phyloP scores from a whole-genome alignment of 345 rosid species.

The Sonneratia caseolaris region DNA sequence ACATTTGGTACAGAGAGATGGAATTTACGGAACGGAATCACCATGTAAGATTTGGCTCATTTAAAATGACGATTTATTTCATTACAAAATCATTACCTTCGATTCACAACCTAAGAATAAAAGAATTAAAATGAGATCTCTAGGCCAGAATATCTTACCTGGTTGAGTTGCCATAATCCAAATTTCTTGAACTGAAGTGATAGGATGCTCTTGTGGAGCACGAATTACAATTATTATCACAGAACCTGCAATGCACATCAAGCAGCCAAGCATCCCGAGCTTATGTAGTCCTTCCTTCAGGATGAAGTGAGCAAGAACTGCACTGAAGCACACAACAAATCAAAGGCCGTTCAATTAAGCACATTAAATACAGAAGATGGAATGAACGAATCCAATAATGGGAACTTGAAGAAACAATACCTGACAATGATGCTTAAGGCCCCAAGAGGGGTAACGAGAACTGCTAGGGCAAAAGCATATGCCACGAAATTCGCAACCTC shows the following conservation, averaged over 20 bases:
- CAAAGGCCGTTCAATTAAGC: neutral
- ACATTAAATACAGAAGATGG: neutral
- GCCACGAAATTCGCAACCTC: slow-evolving; percentile 91
- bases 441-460: slow-evolving; percentile 94
- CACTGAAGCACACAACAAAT: slow-evolving; percentile 27
- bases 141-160: slow-evolving; percentile 17
- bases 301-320: slow-evolving; percentile 78
- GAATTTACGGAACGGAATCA: neutral
- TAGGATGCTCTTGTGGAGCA: slow-evolving; percentile 74
- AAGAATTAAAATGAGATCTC: neutral
- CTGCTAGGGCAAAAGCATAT: slow-evolving; percentile 83
- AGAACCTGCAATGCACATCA: slow-evolving; percentile 86
- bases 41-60: neutral
- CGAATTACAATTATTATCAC: slow-evolving; percentile 73
- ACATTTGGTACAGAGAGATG: neutral
- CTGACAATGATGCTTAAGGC: slow-evolving; percentile 89
- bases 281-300: slow-evolving; percentile 64
- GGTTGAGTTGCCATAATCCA: slow-evolving; percentile 83
- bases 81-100: neutral
- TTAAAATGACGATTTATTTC: neutral
- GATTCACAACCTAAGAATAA: neutral
- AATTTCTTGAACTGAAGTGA: slow-evolving; percentile 65
- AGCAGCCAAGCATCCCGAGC: slow-evolving; percentile 76
- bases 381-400: neutral
- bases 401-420: slow-evolving; percentile 19